Conservation (phyloP, 2,329 filamentous ascomycete genomes). For the Pseudopyricularia cyperi region DNA sequence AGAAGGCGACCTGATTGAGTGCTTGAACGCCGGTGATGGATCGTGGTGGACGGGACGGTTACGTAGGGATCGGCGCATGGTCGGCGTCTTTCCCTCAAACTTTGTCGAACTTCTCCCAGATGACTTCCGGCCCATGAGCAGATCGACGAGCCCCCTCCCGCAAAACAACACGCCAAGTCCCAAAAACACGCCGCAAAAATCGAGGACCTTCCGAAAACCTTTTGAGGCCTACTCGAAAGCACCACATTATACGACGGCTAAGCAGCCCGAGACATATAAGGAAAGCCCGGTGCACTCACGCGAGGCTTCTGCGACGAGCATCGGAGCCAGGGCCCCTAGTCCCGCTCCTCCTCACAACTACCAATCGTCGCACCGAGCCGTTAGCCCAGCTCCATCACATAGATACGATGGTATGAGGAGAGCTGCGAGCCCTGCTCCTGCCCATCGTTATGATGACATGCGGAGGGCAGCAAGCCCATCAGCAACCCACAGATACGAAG, state of each 20-base stretch:
- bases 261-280: slow-evolving; percentile 44
- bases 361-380: slow-evolving; percentile 3
- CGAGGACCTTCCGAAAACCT: slow-evolving; percentile 51
- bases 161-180: slow-evolving; percentile 40
- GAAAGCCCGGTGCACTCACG: slow-evolving; percentile 24
- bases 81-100: slow-evolving; percentile 92
- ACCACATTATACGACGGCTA: slow-evolving; percentile 51
- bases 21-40: slow-evolving; percentile 91
- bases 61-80: slow-evolving; percentile 76
- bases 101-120: slow-evolving; percentile 86
- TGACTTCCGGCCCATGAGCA: slow-evolving; percentile 63
- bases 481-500: slow-evolving; percentile 5
- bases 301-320: slow-evolving; percentile 26
- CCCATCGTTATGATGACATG: slow-evolving; percentile 12
- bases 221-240: slow-evolving; percentile 56
- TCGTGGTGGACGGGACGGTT: slow-evolving; percentile 97
- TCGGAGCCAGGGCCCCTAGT: slow-evolving; percentile 10
- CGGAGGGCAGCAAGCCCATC: slow-evolving; percentile 26
- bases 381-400: slow-evolving; percentile 8
- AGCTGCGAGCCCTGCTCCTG: slow-evolving; percentile 26
- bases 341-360: slow-evolving; percentile 16
- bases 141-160: slow-evolving; percentile 48
- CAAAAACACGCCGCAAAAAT: slow-evolving; percentile 42
- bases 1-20: slow-evolving; percentile 96
- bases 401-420: slow-evolving; percentile 12